These are phyloP conservation scores for Puccinia polysora DNA, from an alignment of 1,284 basidiomycete species.

Conservation along the genomic window DNA sequence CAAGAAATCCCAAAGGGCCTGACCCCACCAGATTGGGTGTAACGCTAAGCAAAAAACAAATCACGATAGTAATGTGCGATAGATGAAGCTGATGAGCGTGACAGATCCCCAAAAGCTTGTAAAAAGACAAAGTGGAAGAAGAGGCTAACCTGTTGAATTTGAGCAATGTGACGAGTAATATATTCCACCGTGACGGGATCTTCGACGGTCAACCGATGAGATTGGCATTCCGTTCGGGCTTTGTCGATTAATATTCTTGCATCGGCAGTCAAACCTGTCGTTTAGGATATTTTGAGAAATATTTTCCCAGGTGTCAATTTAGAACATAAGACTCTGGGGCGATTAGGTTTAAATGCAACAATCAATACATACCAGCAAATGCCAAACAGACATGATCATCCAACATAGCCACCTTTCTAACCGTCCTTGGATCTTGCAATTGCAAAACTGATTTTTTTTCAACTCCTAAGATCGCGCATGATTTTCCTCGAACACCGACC, in stretches of 20 bases:
- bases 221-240: slow-evolving; percentile 95
- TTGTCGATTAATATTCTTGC: slow-evolving; percentile 97
- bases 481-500: slow-evolving; percentile 92
- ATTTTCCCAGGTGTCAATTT: no score
- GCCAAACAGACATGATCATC: slow-evolving; percentile 97
- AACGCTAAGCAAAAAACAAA: slow-evolving; percentile 61
- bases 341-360: not conserved
- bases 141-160: slow-evolving; percentile 80
- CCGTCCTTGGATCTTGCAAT: slow-evolving; percentile 94
- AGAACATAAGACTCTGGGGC: not conserved
- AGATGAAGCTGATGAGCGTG: not conserved
- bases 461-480: slow-evolving; percentile 92
- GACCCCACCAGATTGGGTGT: slow-evolving; percentile 98
- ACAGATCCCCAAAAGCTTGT: not conserved
- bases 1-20: slow-evolving; percentile 97
- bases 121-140: slow-evolving; percentile 9
- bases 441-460: slow-evolving; percentile 98
- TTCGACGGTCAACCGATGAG: slow-evolving; percentile 92
- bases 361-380: slow-evolving; percentile 76
- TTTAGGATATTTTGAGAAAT: no score
- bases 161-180: slow-evolving; percentile 94
- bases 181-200: slow-evolving; percentile 98
- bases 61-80: not conserved
- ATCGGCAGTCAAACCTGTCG: slow-evolving; percentile 85
- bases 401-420: slow-evolving; percentile 95